These are phyloP conservation scores for Perilla frutescens DNA, from an alignment of 257 asterid genomes.

Conservation along the genomic window DNA sequence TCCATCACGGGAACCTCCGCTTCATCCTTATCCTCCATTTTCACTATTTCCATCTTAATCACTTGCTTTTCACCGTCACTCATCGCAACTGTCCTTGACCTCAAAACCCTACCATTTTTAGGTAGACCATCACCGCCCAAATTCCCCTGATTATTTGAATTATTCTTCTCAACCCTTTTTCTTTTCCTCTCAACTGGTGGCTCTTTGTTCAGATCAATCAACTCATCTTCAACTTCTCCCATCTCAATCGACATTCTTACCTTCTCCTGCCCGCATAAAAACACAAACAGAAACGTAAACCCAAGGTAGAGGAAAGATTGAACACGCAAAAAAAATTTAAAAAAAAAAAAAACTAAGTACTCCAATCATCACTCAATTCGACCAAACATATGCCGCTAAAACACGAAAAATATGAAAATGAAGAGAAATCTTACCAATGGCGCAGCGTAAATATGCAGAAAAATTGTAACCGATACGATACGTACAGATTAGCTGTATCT, in stretches of 20 bases:
- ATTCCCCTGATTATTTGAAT: constrained; percentile 31
- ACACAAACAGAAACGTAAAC: constrained; percentile 28
- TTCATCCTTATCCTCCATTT: constrained; percentile 29
- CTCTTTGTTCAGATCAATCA: constrained; percentile 62
- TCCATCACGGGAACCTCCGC: constrained; percentile 2
- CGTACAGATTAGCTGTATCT: constrained; percentile 49
- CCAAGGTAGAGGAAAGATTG: neutral
- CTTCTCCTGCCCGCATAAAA: constrained; percentile 37
- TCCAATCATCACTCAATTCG: constrained; percentile 14
- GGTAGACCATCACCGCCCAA: constrained; percentile 44
- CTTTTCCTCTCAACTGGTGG: constrained; percentile 57
- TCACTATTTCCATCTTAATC: constrained; percentile 43
- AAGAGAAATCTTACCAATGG: constrained; percentile 46
- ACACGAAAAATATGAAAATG: neutral
- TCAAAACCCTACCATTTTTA: constrained; percentile 64
- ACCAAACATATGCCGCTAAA: constrained; percentile 22
- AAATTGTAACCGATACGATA: constrained; percentile 36
- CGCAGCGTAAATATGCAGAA: constrained; percentile 24
- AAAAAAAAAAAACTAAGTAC: constrained; percentile 3
- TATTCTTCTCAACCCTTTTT: constrained; percentile 43
- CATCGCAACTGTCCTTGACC: constrained; percentile 68
- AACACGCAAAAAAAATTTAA: neutral
- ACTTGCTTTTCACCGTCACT: constrained; percentile 53
- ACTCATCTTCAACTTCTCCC: constrained; percentile 45
- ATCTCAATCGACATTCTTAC: constrained; percentile 30